Base-by-base conservation (phyloP, 2,329 filamentous ascomycete genomes). In the Nigrospora osmanthi region DNA sequence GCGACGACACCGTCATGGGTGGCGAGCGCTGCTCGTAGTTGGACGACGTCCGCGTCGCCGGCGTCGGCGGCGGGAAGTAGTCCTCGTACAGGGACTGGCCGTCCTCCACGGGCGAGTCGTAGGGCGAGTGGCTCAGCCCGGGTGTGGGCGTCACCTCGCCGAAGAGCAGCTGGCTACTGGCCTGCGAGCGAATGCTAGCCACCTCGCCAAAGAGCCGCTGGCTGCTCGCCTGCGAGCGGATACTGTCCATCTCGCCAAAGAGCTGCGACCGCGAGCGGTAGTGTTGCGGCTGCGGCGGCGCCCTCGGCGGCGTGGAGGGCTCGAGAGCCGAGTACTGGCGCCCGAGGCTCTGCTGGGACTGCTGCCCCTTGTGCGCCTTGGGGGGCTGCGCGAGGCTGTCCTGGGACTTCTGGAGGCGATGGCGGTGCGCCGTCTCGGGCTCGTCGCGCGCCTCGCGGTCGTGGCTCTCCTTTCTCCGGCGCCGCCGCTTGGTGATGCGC, bases 1-100 rank as follows among this genome's bases (percentile, higher is more conserved):
- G 76, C 3, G 72, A 66, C 3, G 70, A 69, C 75, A 53, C 64
- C 44, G 49, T 58, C n/a, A 60, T 42, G 6, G 55, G 56, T 35
- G 54, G 47, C 32, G 49, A 41, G 12, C 13, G 23, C 28, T 41
- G 33, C 33, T 5, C 28, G 33, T 7, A 37, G 41, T 33, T 36
- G 35, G 17, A 17, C 41, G 41, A 35, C 14, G 41, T 28, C 23
- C 23, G 35, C 17, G 33, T 32, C 41, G n/a, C 28, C 11, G 49
- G 59, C 4, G 59, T 63, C 19, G 44, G 42, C 13, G 58, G 59
- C 32, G 58, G 59, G 52, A 55, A 60, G 51, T 61, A 61, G 31
- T 59, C 57, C 42, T 60, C 58, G 23, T 28, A 28, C 23, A 28
- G 23, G 12, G 56, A 58, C 46, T 57, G 55, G 17, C 50, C 51